phyloP scores from a whole-genome alignment of 1,284 basidiomycete species.

The Meira nashicola region DNA sequence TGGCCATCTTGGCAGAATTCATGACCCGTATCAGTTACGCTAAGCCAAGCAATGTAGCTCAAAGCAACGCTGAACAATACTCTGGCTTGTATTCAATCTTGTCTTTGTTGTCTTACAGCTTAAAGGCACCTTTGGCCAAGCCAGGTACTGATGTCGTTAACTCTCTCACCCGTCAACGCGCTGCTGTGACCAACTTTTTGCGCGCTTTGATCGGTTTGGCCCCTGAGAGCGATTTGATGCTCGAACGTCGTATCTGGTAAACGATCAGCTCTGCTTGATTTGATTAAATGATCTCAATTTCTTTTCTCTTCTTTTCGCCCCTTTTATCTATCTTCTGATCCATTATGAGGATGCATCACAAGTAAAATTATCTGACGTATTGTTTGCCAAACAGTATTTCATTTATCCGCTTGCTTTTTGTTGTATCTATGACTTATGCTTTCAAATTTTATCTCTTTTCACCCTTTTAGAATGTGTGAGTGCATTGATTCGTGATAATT shows the following conservation, averaged over 20 bases:
- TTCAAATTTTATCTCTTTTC: no score
- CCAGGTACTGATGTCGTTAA: conserved; percentile 91
- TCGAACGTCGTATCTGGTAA: conserved; percentile 47
- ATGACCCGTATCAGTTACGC: conserved; percentile 86
- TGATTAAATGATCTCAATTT: no score
- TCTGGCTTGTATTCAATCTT: conserved; percentile 51
- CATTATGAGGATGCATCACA: no score
- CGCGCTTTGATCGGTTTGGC: conserved; percentile 56
- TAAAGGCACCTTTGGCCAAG: conserved; percentile 96
- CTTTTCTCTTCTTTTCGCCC: no score
- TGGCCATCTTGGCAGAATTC: conserved; percentile 88
- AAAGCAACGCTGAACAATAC: conserved; percentile 37
- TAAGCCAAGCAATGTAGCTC: conserved; percentile 23
- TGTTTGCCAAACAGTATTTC: no score
- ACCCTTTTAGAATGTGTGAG: no score
- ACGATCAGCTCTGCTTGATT: conserved; percentile 21
- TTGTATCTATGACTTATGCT: no score
- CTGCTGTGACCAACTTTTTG: conserved; percentile 85
- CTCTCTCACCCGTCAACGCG: conserved; percentile 86
- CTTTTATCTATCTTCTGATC: no score
- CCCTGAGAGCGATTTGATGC: conserved; percentile 48
- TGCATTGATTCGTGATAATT: no score
- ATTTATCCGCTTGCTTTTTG: no score
- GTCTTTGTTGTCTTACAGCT: conserved; percentile 53
- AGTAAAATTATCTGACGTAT: no score